Evolutionary conservation across 495 filamentous ascomycete genomes (phyloP), one percentile per base, ranked within the genome.

Genomic region (Cenococcum geophilum): DNA sequence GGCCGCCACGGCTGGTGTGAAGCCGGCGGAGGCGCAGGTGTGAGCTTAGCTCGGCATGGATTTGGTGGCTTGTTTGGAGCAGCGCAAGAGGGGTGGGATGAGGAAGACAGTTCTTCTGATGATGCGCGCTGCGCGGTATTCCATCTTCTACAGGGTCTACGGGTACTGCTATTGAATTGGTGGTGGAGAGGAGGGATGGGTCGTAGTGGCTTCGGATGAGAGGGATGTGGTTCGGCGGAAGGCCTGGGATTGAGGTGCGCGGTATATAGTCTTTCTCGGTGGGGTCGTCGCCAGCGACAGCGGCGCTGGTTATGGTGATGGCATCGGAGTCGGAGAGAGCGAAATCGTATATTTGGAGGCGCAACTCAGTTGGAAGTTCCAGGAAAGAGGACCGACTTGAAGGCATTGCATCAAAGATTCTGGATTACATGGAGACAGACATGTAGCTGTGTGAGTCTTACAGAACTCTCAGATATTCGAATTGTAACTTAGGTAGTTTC

Each of bases 311-410:
- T 20, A 68, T 60, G 49, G 20, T 55, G 3, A 52, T 52, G 20
- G 18, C 4, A 9, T 62, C 37, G 47, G 35, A 18, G 20, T 70
- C 68, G 25, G 55, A 54, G 16, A 68, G 55, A 10, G 62, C 68
- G 40, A 56, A 68, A 57, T 48, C 25, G 68, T 70, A 70, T 42
- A 70, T 68, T 9, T 57, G 49, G 1, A 70, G 64, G 10, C 68
- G 61, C 4, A 70, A 48, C 49, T 70, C 68, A 14, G 57, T 45
- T 14, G 68, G 68, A 10, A 70, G 49, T 52, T 52, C 49, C 6
- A 52, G 49, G 21, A 52, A 32, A 23, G 25, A 52, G 25, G 49
- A 52, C 23, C 49, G 49, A 52, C 49, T 52, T 20, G 49, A 16
- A 18, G 40, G 40, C 40, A 32, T 32, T 32, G 27, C 6, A 32